Conservation (phyloP, 169 alveolate genomes). For the Nephromyces sp. region DNA sequence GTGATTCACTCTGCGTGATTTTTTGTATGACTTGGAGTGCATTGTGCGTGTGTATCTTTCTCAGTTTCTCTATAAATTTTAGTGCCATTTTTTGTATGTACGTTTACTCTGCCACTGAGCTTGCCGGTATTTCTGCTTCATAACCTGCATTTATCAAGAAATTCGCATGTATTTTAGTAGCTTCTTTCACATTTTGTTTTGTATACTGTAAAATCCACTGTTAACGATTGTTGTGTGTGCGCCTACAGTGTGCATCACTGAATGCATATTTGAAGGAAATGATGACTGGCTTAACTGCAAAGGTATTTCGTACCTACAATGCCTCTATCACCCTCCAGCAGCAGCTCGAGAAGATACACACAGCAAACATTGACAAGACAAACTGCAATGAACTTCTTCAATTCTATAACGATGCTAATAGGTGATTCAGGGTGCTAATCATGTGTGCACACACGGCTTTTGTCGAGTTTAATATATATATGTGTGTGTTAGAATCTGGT, state of each 20-base stretch:
- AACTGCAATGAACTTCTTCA: constrained; percentile 73
- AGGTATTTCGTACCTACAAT: constrained; percentile 98
- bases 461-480: not conserved
- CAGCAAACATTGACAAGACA: constrained; percentile 41
- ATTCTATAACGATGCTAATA: constrained; percentile 91
- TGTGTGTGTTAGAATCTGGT: not conserved
- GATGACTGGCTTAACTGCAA: constrained; percentile 96
- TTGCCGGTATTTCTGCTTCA: not conserved
- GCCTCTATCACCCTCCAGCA: constrained; percentile 93
- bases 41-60: not conserved
- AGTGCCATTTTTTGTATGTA: not conserved
- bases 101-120: not conserved
- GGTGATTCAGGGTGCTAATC: not conserved
- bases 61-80: not conserved
- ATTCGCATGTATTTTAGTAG: not conserved
- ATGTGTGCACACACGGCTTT: not conserved
- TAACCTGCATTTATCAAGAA: not conserved
- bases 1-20: too few species aligned
- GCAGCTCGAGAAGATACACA: constrained; percentile 59
- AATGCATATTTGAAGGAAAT: constrained; percentile 89
- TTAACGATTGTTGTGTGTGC: not conserved
- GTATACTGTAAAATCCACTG: not conserved
- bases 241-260: constrained; percentile 56
- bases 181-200: not conserved
- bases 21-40: not conserved